Conservation (phyloP, 192 early-diverging fungal species). For the Phlyctochytrium planicorne region DNA sequence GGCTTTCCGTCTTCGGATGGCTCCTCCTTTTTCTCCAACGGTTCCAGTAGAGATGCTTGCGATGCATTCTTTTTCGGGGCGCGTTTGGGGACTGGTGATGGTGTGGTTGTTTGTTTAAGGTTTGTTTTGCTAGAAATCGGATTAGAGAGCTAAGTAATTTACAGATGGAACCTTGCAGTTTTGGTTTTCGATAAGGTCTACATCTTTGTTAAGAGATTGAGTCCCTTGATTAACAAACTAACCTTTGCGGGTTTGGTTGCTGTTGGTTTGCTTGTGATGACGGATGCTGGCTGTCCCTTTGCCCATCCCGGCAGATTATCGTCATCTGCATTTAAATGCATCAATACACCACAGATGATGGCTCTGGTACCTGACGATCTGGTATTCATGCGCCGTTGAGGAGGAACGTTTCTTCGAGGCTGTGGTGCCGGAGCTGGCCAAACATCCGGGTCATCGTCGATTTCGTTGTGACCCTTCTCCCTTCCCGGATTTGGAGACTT, state of each 20-base stretch:
- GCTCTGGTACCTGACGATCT: no score
- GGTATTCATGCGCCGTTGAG: no score
- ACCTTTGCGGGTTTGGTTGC: background rate
- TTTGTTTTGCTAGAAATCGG: background rate
- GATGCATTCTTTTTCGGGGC: constrained; percentile 33
- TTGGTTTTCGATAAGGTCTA: background rate
- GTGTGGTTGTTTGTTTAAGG: background rate
- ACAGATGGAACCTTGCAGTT: constrained; percentile 2
- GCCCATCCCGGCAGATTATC: constrained; percentile 41
- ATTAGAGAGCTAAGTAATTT: background rate
- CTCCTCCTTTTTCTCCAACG: constrained; percentile 17
- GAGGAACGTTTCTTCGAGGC: no score
- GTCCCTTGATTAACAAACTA: no score
- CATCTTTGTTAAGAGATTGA: no score
- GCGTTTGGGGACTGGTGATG: constrained; percentile 8
- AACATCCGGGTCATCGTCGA: constrained; percentile 46
- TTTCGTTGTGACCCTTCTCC: no score
- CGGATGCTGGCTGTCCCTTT: constrained; percentile 23
- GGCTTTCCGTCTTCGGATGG: constrained; percentile 7
- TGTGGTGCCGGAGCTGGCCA: constrained; percentile 52
- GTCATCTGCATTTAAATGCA: constrained; percentile 22
- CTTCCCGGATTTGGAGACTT: background rate
- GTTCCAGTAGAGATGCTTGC: constrained; percentile 31
- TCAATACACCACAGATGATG: no score
- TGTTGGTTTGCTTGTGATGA: constrained; percentile 8